Conservation (phyloP, 441 rosid genomes). For the Croton setiger region DNA sequence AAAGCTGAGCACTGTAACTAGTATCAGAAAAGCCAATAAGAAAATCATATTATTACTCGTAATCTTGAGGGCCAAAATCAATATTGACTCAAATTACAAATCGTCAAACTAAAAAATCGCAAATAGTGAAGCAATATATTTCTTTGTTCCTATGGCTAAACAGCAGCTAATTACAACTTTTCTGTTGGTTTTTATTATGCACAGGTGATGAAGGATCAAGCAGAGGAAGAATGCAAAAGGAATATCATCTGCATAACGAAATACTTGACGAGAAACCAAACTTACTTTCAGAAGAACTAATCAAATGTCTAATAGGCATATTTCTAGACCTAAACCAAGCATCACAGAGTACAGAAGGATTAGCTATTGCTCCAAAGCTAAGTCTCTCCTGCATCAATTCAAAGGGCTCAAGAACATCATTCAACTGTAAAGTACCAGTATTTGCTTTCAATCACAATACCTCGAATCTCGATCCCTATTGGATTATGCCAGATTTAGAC, state of each 20-base stretch:
- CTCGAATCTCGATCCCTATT: slow-evolving; percentile 66
- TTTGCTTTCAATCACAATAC: slow-evolving; percentile 33
- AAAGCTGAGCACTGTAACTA: no score
- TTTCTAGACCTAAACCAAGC: slow-evolving; percentile 60
- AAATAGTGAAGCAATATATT: neutral
- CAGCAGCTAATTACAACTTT: neutral
- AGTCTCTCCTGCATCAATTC: slow-evolving; percentile 51
- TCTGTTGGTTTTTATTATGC: slow-evolving; percentile 14
- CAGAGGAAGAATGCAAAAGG: slow-evolving; percentile 40
- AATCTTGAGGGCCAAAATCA: neutral
- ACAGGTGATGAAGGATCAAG: slow-evolving; percentile 51
- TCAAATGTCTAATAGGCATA: slow-evolving; percentile 59
- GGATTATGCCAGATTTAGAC: slow-evolving; percentile 51
- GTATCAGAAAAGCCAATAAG: no score
- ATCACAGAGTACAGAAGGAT: slow-evolving; percentile 37
- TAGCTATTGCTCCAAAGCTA: slow-evolving; percentile 52
- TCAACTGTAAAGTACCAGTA: slow-evolving; percentile 40
- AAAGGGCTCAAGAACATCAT: slow-evolving; percentile 44
- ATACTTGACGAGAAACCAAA: slow-evolving; percentile 53
- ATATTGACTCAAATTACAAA: neutral
- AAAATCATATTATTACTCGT: no score
- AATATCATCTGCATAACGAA: slow-evolving; percentile 28
- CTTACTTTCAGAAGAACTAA: slow-evolving; percentile 66
- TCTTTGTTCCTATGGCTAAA: neutral
- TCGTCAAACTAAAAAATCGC: neutral